Evolutionary conservation across 345 rosid genomes (phyloP), one percentile per base, ranked within the genome.

Genomic region (Citrus unshiu): DNA sequence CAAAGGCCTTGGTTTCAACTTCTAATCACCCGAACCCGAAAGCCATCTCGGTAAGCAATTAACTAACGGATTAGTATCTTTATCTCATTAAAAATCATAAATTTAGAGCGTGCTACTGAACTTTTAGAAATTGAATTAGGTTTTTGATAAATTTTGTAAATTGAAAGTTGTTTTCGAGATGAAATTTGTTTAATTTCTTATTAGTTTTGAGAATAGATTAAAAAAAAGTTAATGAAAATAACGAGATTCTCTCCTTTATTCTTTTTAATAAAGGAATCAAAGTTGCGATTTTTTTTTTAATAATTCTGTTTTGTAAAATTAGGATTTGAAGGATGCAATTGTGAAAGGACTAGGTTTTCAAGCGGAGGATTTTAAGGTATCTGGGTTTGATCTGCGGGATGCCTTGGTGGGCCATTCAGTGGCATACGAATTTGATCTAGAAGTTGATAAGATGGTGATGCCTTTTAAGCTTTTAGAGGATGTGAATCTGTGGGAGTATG

Each of bases 291-390:
- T 3, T 35, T 35, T 24, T 22, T 12, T 75, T 54, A 19, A 0
- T 76, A 43, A 58, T 43, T 56, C 16, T 67, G 27, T 32, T 43
- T 77, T 51, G 24, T 16, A 6, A 34, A 40, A 25, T 72, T 24
- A 95, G 99, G 98, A 96, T 87, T 89, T 96, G 91, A 96, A 93
- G 83, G 97, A 96, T 12, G 89, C 89, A 39, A 91, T 93, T 79
- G 93, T 96, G 35, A 91, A 94, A 74, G 95, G 95, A 34, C 76
- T 96, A 58, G 97, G 97, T 35, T 91, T 96, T 68, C 93, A 89
- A 67, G 86, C 92, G 0, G 93, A 91, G 56, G 97, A 94, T 75
- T 82, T 94, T 27, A 87, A 93, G 84, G 70, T 94, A 14, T 89
- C 95, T 3, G 97, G 97, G 25, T 96, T 96, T 24, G 98, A 94